Evolutionary conservation across 1,284 basidiomycete species (phyloP).

Genomic region (Xerocomus amazonicus): DNA sequence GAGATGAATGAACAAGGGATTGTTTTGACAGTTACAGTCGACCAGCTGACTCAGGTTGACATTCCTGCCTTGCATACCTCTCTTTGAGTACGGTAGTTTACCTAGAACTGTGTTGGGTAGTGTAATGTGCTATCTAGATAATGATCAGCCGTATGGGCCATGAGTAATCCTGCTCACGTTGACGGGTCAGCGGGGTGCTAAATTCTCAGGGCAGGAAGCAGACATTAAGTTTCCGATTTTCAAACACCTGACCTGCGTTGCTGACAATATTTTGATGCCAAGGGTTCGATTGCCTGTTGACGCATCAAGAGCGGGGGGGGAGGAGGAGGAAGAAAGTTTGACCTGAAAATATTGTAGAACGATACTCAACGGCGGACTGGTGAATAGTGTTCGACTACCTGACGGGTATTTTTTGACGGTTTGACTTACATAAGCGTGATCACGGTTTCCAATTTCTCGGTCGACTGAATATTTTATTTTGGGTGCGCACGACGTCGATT

Average conservation of each 20-base stretch:
- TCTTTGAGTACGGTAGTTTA: no score
- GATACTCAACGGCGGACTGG: no score
- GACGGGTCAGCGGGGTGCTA: conserved; percentile 16
- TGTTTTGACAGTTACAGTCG: conserved; percentile 14
- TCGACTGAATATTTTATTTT: not conserved
- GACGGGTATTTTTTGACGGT: no score
- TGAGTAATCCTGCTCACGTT: not conserved
- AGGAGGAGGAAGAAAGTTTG: not conserved
- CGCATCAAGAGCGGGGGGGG: conserved; percentile 28
- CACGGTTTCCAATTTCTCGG: no score
- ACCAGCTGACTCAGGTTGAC: conserved; percentile 8
- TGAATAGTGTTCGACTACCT: no score
- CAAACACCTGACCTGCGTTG: conserved; percentile 18
- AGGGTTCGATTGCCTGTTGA: conserved; percentile 7
- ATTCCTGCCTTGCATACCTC: no score
- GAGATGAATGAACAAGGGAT: conserved; percentile 28
- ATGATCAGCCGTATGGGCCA: not conserved
- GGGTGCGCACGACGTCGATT: not conserved
- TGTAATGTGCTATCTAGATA: not conserved
- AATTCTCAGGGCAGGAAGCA: conserved; percentile 31
- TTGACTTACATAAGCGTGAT: conserved; percentile 22
- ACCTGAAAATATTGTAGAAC: no score
- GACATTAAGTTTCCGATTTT: conserved; percentile 32
- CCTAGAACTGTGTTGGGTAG: no score
- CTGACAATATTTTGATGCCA: conserved; percentile 14